Evolutionary conservation across 2,329 filamentous ascomycete species (phyloP).

Genomic region (Didymella keratinophila): DNA sequence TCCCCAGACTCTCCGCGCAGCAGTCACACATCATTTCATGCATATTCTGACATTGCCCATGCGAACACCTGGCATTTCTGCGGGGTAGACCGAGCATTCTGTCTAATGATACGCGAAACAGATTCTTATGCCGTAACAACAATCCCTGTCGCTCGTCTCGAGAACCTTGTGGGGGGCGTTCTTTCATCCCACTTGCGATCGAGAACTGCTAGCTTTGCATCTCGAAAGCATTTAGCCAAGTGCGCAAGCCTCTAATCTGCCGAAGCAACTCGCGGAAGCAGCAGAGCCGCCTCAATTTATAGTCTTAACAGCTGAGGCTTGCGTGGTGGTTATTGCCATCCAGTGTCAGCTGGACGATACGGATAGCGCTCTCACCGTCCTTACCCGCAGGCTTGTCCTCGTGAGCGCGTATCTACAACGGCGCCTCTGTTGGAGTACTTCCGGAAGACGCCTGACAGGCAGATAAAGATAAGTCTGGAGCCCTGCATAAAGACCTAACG

Average conservation of each 20-base stretch:
- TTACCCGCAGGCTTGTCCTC: constrained; percentile 10
- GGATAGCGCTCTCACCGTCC: not conserved
- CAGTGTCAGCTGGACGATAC: constrained; percentile 11
- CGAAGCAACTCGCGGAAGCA: constrained; percentile 11
- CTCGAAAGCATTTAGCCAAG: constrained; percentile 4
- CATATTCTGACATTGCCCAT: constrained; percentile 2
- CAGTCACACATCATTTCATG: constrained; percentile 1
- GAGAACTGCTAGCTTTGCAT: not conserved
- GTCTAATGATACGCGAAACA: not conserved
- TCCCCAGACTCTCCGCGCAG: constrained; percentile 10
- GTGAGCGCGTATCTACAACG: constrained; percentile 19
- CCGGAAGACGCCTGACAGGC: not conserved
- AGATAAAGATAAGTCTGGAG: constrained; percentile 13
- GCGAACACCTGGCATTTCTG: constrained; percentile 3
- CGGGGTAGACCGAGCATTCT: constrained; percentile 11
- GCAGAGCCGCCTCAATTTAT: constrained; percentile 16
- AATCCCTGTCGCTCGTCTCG: constrained; percentile 9
- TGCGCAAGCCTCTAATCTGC: constrained; percentile 11
- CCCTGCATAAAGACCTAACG: constrained; percentile 13
- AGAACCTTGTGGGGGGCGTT: not conserved
- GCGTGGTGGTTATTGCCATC: constrained; percentile 4
- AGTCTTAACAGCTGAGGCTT: constrained; percentile 1
- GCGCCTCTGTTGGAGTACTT: not conserved
- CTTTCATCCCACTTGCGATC: not conserved
- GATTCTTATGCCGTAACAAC: constrained; percentile 11